Evolutionary conservation across 2,329 filamentous ascomycete genomes (phyloP), one percentile per base, ranked within the genome.

Genomic region (Orbilia ellipsospora): DNA sequence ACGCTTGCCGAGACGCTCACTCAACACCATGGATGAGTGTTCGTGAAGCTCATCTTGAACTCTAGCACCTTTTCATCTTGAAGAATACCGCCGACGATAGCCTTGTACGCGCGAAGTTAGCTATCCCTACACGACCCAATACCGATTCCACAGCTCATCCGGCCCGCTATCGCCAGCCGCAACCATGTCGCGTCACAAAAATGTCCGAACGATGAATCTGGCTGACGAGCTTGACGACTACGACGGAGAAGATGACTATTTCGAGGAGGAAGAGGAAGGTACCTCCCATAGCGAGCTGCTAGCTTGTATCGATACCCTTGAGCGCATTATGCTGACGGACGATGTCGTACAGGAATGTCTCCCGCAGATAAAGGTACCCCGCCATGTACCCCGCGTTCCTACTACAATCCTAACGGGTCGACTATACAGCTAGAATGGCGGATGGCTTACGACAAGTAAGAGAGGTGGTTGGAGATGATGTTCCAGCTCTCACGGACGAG

Each of bases 401-500:
- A 16, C 23, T 7, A 7, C 8, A 26, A 50, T 57, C 36, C 63
- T 62, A 57, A 55, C 40, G 12, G 12, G 18, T 1, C n/a, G n/a
- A 50, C 20, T 13, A 13, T 42, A 54, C 20, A 79, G 77, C 59
- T 28, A 80, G 73, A 78, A 80, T 81, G 82, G 83, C 62, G 8
- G 59, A 78, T 15, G 77, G 70, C 52, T 56, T 78, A 31, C 55
- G 50, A 73, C 79, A 77, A 74, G 78, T 80, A 36, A 64, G 77
- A 42, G 70, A 78, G 20, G 63, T 78, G 54, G 77, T 88, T 87
- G 76, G 85, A 90, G 79, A 87, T 85, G 42, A 83, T 82, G 68
- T 80, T 26, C 78, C 77, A n/a, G 54, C 82, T 80, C 84, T 87
- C n/a, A 86, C 87, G 4, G 88, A 90, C 73, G 84, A 85, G 44